phyloP scores from a whole-genome alignment of 2,329 filamentous ascomycete species.

The Aquanectria penicillioides region DNA sequence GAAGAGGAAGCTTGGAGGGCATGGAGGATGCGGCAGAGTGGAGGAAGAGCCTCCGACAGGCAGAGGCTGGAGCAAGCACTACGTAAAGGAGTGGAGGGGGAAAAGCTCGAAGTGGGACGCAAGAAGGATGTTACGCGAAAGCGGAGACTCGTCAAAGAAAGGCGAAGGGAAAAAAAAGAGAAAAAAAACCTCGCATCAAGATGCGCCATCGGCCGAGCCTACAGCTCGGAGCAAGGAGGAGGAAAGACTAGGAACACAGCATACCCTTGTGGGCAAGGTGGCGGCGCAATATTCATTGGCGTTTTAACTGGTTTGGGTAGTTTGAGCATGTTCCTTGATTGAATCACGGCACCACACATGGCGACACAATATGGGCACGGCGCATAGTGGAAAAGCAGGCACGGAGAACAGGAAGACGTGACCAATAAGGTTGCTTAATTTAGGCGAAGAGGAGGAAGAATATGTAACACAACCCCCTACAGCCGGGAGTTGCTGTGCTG shows the following conservation, averaged over 20 bases:
- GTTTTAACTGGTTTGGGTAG: conserved; percentile 26
- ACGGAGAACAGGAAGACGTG: neutral
- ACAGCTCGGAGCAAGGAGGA: neutral
- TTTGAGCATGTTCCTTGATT: conserved; percentile 21
- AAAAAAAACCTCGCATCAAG: conserved; percentile 19
- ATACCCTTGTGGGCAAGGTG: conserved; percentile 18
- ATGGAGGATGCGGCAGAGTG: conserved; percentile 46
- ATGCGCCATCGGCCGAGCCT: conserved; percentile 7
- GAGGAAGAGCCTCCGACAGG: conserved; percentile 37
- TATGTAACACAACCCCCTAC: conserved; percentile 8
- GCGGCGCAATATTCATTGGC: conserved; percentile 25
- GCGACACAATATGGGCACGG: conserved; percentile 16
- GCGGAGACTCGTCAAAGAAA: conserved; percentile 12
- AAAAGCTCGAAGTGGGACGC: neutral
- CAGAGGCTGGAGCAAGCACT: conserved; percentile 20
- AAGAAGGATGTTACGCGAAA: conserved; percentile 8
- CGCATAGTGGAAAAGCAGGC: neutral
- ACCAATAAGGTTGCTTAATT: neutral
- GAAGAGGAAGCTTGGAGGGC: conserved; percentile 79
- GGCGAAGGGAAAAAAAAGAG: neutral
- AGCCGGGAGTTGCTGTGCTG: neutral
- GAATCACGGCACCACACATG: conserved; percentile 15
- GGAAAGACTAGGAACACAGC: conserved; percentile 5
- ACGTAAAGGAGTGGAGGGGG: conserved; percentile 3
- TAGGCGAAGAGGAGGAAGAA: neutral